These are phyloP conservation scores for Daldinia concentrica DNA, from an alignment of 495 filamentous ascomycete genomes.

Conservation along the genomic window DNA sequence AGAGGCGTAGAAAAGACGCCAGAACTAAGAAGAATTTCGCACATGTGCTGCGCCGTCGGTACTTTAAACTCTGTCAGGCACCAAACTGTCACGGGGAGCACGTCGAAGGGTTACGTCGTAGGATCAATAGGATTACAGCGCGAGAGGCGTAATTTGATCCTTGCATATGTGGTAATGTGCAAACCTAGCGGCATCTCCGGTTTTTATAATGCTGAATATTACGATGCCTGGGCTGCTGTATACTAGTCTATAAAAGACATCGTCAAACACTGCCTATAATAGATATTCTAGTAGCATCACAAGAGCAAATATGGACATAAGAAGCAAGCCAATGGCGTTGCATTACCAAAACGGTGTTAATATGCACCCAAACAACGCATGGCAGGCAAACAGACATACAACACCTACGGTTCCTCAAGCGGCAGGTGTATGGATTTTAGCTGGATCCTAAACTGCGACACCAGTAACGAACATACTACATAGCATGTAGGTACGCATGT, in stretches of 20 bases:
- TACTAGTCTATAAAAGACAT: constrained; percentile 7
- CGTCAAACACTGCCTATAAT: background rate
- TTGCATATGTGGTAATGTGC: constrained; percentile 16
- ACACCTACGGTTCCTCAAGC: constrained; percentile 21
- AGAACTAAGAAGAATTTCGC: constrained; percentile 7
- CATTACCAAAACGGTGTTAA: constrained; percentile 6
- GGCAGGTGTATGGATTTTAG: constrained; percentile 32
- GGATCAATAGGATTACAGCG: constrained; percentile 41
- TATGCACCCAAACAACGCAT: constrained; percentile 21
- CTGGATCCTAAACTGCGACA: constrained; percentile 27
- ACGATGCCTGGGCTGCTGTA: background rate
- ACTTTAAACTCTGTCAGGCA: constrained; percentile 28
- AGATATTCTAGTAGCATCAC: constrained; percentile 27
- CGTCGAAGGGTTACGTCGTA: constrained; percentile 30
- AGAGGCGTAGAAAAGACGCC: background rate
- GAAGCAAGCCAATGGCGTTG: constrained; percentile 23
- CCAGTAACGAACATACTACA: constrained; percentile 9
- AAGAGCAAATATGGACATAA: constrained; percentile 15
- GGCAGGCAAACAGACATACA: constrained; percentile 20
- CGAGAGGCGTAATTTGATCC: constrained; percentile 35
- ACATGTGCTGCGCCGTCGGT: constrained; percentile 20
- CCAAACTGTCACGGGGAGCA: constrained; percentile 25
- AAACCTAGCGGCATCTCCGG: constrained; percentile 9
- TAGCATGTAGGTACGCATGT: background rate
- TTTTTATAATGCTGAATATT: constrained; percentile 10